Evolutionary conservation across 1,139 yeast species (phyloP).

Genomic region (Candida pseudoviswanathii): DNA sequence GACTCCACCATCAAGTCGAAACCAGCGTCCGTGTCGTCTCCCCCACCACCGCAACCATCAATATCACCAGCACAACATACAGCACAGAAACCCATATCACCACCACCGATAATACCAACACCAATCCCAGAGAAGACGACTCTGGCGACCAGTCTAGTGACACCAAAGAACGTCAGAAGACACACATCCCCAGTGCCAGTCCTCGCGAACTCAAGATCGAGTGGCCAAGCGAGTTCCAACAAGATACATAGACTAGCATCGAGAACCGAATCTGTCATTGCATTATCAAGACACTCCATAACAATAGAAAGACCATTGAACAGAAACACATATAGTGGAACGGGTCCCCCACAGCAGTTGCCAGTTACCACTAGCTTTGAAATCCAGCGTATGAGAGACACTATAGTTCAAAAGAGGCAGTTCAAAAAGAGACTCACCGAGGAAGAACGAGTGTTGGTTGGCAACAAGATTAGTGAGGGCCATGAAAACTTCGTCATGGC

Average conservation of each 20-base stretch:
- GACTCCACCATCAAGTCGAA: slow-evolving; percentile 10
- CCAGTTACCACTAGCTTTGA: slow-evolving; percentile 25
- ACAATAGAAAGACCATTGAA: slow-evolving; percentile 16
- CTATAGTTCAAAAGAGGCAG: slow-evolving; percentile 41
- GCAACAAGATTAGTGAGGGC: slow-evolving; percentile 85
- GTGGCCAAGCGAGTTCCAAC: not conserved
- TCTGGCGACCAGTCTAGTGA: slow-evolving; percentile 2
- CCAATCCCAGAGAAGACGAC: not conserved
- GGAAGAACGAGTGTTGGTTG: slow-evolving; percentile 66
- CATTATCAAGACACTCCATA: slow-evolving; percentile 15
- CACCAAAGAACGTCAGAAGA: slow-evolving; percentile 19
- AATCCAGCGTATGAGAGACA: slow-evolving; percentile 44
- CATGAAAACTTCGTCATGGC: slow-evolving; percentile 94
- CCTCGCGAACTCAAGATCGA: slow-evolving; percentile 1
- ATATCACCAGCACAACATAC: too few relatives aligned
- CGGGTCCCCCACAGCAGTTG: slow-evolving; percentile 9
- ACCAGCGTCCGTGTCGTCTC: not conserved
- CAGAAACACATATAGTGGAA: slow-evolving; percentile 24
- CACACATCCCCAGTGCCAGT: slow-evolving; percentile 25
- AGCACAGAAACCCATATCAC: not conserved
- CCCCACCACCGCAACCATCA: not conserved
- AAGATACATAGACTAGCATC: slow-evolving; percentile 4
- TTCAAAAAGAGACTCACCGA: slow-evolving; percentile 23
- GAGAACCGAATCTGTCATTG: slow-evolving; percentile 19
- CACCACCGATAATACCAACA: not conserved